These are phyloP conservation scores for Selaginella tamariscina DNA, from an alignment of 75 land plant genomes.

Conservation along the genomic window DNA sequence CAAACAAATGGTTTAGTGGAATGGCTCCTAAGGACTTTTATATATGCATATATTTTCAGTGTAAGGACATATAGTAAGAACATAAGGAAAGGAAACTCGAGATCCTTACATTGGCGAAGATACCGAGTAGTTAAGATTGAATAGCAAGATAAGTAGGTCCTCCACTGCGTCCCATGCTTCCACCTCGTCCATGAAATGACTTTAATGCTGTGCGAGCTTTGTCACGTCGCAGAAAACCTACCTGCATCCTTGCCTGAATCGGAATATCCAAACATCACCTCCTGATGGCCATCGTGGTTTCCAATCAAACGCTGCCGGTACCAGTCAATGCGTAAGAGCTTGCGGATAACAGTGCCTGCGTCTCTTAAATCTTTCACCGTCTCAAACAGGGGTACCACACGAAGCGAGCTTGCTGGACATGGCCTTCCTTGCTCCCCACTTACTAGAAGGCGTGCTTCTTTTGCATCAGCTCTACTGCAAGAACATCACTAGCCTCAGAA, in stretches of 20 bases:
- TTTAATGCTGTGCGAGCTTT: slow-evolving; percentile 14
- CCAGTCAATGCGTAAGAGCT: slow-evolving; percentile 85
- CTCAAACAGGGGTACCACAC: slow-evolving; percentile 93
- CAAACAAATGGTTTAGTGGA: no score
- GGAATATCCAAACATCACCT: slow-evolving; percentile 29
- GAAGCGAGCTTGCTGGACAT: slow-evolving; percentile 63
- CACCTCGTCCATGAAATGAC: slow-evolving; percentile 18
- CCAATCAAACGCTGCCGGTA: slow-evolving; percentile 60
- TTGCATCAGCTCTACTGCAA: slow-evolving; percentile 87
- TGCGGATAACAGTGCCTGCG: slow-evolving; percentile 75
- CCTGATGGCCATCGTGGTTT: slow-evolving; percentile 81
- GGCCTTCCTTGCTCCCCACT: slow-evolving; percentile 76
- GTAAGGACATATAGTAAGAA: no score
- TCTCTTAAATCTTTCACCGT: slow-evolving; percentile 82
- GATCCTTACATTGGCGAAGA: slow-evolving; percentile 8
- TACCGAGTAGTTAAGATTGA: slow-evolving; percentile 16
- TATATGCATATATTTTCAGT: no score
- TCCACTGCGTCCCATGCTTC: slow-evolving; percentile 29
- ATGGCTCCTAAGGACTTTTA: no score
- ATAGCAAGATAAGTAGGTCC: slow-evolving; percentile 17
- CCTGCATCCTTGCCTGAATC: slow-evolving; percentile 11
- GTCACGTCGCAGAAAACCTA: slow-evolving; percentile 11
- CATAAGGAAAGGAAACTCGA: no score
- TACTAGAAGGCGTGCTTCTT: slow-evolving; percentile 78
- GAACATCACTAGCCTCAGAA: slow-evolving; percentile 89